Conservation (phyloP, 208 protist species). For the Trypanosoma boissoni region DNA sequence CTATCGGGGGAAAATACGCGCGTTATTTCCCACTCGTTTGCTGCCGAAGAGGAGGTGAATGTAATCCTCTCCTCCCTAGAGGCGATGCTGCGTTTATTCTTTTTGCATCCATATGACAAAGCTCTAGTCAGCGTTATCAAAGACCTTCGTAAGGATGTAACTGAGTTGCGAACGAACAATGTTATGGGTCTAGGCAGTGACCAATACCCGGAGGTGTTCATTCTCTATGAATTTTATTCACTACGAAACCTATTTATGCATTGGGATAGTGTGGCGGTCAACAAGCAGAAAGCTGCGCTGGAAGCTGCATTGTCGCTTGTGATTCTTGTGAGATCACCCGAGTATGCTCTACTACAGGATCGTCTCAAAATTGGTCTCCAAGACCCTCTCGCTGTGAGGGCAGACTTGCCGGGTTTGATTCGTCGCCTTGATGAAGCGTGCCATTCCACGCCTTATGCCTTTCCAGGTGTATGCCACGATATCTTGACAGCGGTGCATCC, state of each 20-base stretch:
- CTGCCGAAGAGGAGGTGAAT: constrained; percentile 10
- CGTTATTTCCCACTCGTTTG: constrained; percentile 11
- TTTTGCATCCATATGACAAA: constrained; percentile 28
- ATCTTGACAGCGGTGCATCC: constrained; percentile 11
- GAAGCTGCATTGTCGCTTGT: constrained; percentile 18
- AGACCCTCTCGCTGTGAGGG: neutral
- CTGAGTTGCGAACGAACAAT: constrained; percentile 31
- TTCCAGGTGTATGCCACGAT: constrained; percentile 12
- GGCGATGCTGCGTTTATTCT: constrained; percentile 39
- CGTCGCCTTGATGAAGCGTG: constrained; percentile 15
- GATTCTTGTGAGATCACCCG: constrained; percentile 15
- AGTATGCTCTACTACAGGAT: constrained; percentile 11
- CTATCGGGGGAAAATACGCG: neutral
- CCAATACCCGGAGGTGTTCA: constrained; percentile 39
- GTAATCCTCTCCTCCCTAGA: constrained; percentile 45
- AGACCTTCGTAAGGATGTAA: constrained; percentile 33
- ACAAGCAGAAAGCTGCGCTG: constrained; percentile 3
- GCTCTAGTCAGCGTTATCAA: constrained; percentile 22
- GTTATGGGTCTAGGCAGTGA: constrained; percentile 24
- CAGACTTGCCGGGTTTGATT: constrained; percentile 10
- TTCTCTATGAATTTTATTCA: constrained; percentile 64
- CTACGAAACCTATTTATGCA: constrained; percentile 37
- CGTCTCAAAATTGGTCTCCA: neutral
- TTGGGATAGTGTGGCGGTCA: constrained; percentile 31
- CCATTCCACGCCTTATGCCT: constrained; percentile 23